These are phyloP conservation scores for Acacia crassicarpa DNA, from an alignment of 306 rosid genomes.

Conservation along the genomic window DNA sequence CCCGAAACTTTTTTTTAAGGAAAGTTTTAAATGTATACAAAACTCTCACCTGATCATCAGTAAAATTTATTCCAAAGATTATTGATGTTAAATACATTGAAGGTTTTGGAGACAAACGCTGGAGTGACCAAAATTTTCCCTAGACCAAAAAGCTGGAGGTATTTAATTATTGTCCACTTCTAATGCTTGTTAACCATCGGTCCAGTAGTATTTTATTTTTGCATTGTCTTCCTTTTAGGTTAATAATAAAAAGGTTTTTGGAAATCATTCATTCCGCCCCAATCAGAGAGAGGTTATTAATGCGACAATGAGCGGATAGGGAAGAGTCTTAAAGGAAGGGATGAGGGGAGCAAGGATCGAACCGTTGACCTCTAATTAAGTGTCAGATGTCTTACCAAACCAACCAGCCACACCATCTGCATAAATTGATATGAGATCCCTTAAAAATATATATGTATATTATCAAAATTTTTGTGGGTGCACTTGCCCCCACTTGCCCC, in stretches of 20 bases:
- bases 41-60: too few relatives aligned
- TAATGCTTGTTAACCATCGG: conserved; percentile 26
- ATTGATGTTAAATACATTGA: conserved; percentile 84
- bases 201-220: conserved; percentile 26
- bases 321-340: too few relatives aligned
- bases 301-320: conserved; percentile 97
- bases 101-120: conserved; percentile 79
- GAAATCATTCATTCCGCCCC: conserved; percentile 98
- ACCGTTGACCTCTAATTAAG: too few relatives aligned
- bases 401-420: too few relatives aligned
- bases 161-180: conserved; percentile 35
- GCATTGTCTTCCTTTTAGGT: conserved; percentile 49
- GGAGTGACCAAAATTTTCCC: conserved; percentile 71
- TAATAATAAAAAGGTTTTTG: conserved; percentile 89
- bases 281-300: conserved; percentile 97
- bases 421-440: too few relatives aligned
- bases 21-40: too few relatives aligned
- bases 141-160: conserved; percentile 93
- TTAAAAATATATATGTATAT: too few relatives aligned
- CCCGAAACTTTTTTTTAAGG: too few relatives aligned
- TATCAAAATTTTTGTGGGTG: too few relatives aligned
- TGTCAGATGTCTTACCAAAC: too few relatives aligned
- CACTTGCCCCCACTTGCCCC: too few relatives aligned
- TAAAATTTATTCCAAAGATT: conserved; percentile 74
- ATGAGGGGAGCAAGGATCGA: too few relatives aligned